Base-by-base conservation (phyloP, 306 rosid genomes). In the Cicer arietinum region DNA sequence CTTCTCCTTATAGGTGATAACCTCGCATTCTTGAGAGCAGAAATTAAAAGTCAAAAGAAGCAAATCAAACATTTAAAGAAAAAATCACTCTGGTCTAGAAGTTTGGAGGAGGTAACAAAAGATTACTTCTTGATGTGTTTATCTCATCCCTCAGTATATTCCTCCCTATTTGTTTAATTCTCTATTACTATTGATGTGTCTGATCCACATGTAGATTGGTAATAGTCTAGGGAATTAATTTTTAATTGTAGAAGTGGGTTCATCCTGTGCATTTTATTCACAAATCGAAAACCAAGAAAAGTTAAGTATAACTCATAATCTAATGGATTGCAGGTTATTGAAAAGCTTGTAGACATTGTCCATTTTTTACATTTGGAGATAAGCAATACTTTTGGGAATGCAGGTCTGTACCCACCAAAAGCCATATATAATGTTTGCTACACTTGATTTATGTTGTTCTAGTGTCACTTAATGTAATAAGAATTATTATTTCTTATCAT, bases 61-160 rank as follows among this genome's bases (percentile, higher is more conserved):
- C 84, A 83, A 61, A 84, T 91, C 44, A 89, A 85, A 75, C 75
- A 72, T 66, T 84, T 91, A 71, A 92, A 88, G 91, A 92, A 90
- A 80, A 92, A 88, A 72, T 89, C 97, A 20, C 96, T 92, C 56
- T 92, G 96, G 97, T 85, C 89, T 64, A 85, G 88, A 83, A 88
- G 90, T 84, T 73, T 89, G 82, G 97, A 92, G 85, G 97, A 92
- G 97, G 97, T 92, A 89, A 84, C 65, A 71, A 71, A 51, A 56
- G 44, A 76, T 65, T 25, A 57, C 71, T 71, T 12, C 73, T 53
- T 76, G 82, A 71, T 52, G 8, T 71, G 71, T 73, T 79, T 68
- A 14, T 80, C 71, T 61, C 73, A 68, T 60, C 73, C n/a, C 42
- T 9, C 12, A n/a, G 7, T 69, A 13, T 81, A 35, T 62, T 74